Base-by-base conservation (phyloP, 108 stramenopile species). In the Mayamaea pseudoterrestris region DNA sequence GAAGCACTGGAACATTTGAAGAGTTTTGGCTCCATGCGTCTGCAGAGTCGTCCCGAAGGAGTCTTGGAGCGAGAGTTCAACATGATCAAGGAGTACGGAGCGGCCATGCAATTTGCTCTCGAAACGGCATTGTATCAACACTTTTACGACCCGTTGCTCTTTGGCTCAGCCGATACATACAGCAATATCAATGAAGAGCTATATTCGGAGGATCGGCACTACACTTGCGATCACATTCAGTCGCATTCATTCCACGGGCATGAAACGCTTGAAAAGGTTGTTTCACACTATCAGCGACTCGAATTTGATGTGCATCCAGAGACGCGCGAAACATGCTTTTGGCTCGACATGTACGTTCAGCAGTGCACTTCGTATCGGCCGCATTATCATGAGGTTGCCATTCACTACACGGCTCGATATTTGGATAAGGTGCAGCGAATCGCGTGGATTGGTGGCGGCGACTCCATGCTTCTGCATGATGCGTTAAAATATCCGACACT, bases 401-500 rank as follows among this genome's bases (percentile, higher is more conserved):
- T 83, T 9, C 80, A 90, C 61, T 78, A 83, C 53, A 68, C 89
- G 27, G 83, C 89, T 0, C 76, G 81, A 7, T 90, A 75, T 44
- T 41, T 90, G 26, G 53, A 66, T 20, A 20, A 30, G 1, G 35
- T 70, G 17, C 65, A 67, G 44, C 71, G 88, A 23, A 61, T 83
- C 30, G 54, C 78, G 6, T 90, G 79, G 34, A 66, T 90, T 40
- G 89, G 89, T 18, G 89, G 89, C n/a, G 89, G 89, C 7, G 89
- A 90, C 35, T 66, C 81, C 45, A 90, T 90, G 89, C 50, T 90
- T 1, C 43, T 90, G 47, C 80, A 90, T 45, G 89, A 90, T 52
- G 50, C 60, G 0, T 50, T 85, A 50, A 85, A 90, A 56, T 90
- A 85, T 41, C 77, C 80, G 23, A 58, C 57, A 29, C 46, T 90